Conservation (phyloP, 352 stramenopile genomes). For the Phytophthora pisi region DNA sequence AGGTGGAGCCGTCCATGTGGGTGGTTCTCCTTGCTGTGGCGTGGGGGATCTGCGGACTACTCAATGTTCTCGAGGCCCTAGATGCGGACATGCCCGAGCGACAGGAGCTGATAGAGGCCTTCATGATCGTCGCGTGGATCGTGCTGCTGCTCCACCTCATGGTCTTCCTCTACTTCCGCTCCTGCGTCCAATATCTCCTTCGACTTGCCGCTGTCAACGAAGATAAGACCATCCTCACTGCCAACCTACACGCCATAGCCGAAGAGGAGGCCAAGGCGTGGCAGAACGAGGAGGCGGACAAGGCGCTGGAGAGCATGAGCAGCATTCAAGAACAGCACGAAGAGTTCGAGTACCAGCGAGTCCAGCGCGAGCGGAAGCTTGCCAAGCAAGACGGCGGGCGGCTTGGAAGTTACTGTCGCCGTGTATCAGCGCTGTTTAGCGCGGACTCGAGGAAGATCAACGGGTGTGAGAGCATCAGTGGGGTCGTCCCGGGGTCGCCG, state of each 20-base stretch:
- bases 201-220: slow-evolving; percentile 34
- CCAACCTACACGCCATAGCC: slow-evolving; percentile 26
- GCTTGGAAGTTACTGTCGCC: background rate
- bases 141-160: slow-evolving; percentile 41
- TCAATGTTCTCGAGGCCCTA: slow-evolving; percentile 21
- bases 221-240: slow-evolving; percentile 14
- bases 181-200: slow-evolving; percentile 43
- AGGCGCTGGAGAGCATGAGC: slow-evolving; percentile 26
- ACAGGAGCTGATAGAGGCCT: slow-evolving; percentile 37
- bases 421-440: background rate
- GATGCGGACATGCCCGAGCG: slow-evolving; percentile 26
- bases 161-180: slow-evolving; percentile 50
- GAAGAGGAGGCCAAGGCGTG: slow-evolving; percentile 27
- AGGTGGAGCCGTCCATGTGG: slow-evolving; percentile 71
- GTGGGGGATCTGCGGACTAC: slow-evolving; percentile 40
- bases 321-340: slow-evolving; percentile 30
- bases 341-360: slow-evolving; percentile 26
- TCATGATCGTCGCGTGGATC: slow-evolving; percentile 41
- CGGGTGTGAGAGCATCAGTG: slow-evolving; percentile 8
- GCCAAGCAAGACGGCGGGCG: slow-evolving; percentile 2
- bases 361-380: slow-evolving; percentile 15
- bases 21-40: slow-evolving; percentile 51
- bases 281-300: slow-evolving; percentile 25
- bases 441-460: background rate
- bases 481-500: slow-evolving; percentile 16